Conservation (phyloP, 1,284 basidiomycete species). For the Trichosporon faecale region DNA sequence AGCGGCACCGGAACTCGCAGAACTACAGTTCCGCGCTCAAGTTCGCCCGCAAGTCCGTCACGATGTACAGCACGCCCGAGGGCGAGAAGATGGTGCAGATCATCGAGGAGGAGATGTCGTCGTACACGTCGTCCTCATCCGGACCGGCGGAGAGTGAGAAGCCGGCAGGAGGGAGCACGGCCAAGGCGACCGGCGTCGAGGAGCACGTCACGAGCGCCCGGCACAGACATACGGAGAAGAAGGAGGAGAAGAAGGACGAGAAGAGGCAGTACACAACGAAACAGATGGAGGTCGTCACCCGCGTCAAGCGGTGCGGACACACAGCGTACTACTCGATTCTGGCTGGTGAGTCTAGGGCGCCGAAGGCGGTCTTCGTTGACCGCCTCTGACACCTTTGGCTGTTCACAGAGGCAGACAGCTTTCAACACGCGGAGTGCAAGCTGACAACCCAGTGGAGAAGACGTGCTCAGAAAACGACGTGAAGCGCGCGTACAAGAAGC, state of each 20-base stretch:
- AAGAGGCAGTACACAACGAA: slow-evolving; percentile 84
- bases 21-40: slow-evolving; percentile 77
- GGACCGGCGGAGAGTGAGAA: neutral
- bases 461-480: slow-evolving; percentile 85
- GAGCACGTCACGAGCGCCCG: slow-evolving; percentile 49
- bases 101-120: slow-evolving; percentile 46
- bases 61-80: slow-evolving; percentile 77
- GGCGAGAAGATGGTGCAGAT: slow-evolving; percentile 57
- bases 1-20: slow-evolving; percentile 66
- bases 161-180: neutral
- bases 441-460: slow-evolving; percentile 60
- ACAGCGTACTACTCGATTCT: slow-evolving; percentile 95
- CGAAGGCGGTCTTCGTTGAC: neutral
- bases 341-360: slow-evolving; percentile 50
- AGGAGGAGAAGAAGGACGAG: slow-evolving; percentile 12
- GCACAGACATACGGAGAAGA: slow-evolving; percentile 24
- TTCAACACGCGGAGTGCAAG: neutral
- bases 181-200: slow-evolving; percentile 44
- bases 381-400: no score
- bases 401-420: neutral
- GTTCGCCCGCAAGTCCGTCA: slow-evolving; percentile 85
- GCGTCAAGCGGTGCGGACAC: slow-evolving; percentile 77
- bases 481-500: slow-evolving; percentile 97
- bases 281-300: slow-evolving; percentile 78
- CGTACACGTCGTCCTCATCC: neutral